phyloP scores from a whole-genome alignment of 2,329 filamentous ascomycete species.

The Fusarium sp. region DNA sequence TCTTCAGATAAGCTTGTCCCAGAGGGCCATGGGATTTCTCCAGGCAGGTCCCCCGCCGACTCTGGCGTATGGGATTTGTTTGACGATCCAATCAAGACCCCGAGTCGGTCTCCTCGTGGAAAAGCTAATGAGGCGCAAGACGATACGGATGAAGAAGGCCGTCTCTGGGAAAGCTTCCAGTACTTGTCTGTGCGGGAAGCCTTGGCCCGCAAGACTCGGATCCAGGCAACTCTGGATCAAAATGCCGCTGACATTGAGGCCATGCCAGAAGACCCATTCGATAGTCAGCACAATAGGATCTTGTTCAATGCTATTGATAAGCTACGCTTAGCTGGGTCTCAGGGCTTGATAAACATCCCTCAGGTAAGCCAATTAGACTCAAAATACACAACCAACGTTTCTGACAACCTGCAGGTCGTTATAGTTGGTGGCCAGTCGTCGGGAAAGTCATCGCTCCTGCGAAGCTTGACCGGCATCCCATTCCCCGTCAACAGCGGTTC shows the following conservation, averaged over 20 bases:
- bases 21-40: not conserved
- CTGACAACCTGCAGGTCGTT: slow-evolving; percentile 48
- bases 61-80: slow-evolving; percentile 28
- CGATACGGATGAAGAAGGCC: slow-evolving; percentile 1
- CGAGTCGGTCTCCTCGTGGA: not conserved
- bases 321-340: slow-evolving; percentile 52
- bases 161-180: not conserved
- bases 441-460: slow-evolving; percentile 57
- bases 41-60: slow-evolving; percentile 24
- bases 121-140: not conserved
- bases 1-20: not conserved
- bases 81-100: slow-evolving; percentile 3
- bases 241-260: not conserved
- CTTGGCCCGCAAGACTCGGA: not conserved
- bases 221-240: not conserved
- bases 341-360: slow-evolving; percentile 51
- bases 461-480: slow-evolving; percentile 56
- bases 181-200: not conserved
- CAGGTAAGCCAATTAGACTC: slow-evolving; percentile 48
- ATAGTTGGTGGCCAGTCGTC: slow-evolving; percentile 57
- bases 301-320: slow-evolving; percentile 58
- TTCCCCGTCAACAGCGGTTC: slow-evolving; percentile 52
- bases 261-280: slow-evolving; percentile 53
- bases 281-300: slow-evolving; percentile 52
- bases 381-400: not conserved